Percentiles rank a stretch among this genome's conserved stretches.
Conservation (phyloP, 2,329 filamentous ascomycete genomes). For the Falciphora oryzae region DNA sequence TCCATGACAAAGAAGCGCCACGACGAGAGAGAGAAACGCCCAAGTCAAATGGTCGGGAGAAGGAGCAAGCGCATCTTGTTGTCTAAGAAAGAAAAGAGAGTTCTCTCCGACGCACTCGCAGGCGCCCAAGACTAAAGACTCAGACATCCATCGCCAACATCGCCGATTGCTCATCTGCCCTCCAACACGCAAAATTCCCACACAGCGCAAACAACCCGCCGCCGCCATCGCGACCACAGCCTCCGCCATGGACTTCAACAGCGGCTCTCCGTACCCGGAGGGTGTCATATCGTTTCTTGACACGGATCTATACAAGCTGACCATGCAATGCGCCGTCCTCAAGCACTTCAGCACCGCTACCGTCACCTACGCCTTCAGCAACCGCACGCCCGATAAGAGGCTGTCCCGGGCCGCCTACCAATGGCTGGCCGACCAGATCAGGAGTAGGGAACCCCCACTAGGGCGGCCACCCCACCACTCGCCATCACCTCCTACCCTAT, state of each 20-base stretch:
- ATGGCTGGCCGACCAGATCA: constrained; percentile 81
- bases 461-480: constrained; percentile 15
- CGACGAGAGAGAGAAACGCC: not conserved
- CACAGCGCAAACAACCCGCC: not conserved
- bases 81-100: not conserved
- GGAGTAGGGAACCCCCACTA: constrained; percentile 48
- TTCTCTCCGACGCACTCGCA: too few relatives aligned
- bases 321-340: constrained; percentile 95
- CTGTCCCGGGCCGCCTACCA: constrained; percentile 74
- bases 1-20: not conserved
- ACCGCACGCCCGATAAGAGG: constrained; percentile 90
- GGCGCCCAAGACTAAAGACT: too few relatives aligned
- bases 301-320: constrained; percentile 88
- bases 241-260: constrained; percentile 56
- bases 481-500: constrained; percentile 33
- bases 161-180: not conserved
- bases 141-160: too few relatives aligned
- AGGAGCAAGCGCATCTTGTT: not conserved
- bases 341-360: constrained; percentile 81
- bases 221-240: not conserved
- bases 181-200: not conserved
- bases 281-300: constrained; percentile 79
- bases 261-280: constrained; percentile 61
- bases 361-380: constrained; percentile 91
- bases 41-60: not conserved